phyloP scores from a whole-genome alignment of 176 grass and related monocot species.

The Oryza longistaminata region DNA sequence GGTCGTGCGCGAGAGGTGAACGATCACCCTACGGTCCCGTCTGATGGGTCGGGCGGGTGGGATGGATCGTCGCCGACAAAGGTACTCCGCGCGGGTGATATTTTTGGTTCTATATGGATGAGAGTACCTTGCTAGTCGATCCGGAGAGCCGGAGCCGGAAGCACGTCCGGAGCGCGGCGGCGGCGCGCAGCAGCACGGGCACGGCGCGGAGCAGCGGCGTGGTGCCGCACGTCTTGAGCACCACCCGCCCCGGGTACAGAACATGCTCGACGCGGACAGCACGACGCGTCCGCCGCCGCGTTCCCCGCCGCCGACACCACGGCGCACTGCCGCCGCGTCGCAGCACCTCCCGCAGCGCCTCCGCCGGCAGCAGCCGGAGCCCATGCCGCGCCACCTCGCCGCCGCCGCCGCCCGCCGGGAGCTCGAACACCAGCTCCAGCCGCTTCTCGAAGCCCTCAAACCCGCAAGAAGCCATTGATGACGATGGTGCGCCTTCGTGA shows the following conservation, averaged over 20 bases:
- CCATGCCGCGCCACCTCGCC: not conserved
- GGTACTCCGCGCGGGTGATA: too few relatives aligned
- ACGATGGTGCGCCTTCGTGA: too few relatives aligned
- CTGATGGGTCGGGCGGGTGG: too few relatives aligned
- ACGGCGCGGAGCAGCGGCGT: slow-evolving; percentile 37
- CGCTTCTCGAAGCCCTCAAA: slow-evolving; percentile 58
- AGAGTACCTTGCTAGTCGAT: too few relatives aligned
- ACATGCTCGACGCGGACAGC: slow-evolving; percentile 54
- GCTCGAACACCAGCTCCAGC: slow-evolving; percentile 44
- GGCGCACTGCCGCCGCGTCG: slow-evolving; percentile 42
- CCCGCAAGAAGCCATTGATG: slow-evolving; percentile 11
- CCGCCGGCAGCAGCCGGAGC: slow-evolving; percentile 25
- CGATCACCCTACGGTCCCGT: too few relatives aligned
- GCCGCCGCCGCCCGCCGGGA: not conserved
- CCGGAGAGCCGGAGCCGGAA: slow-evolving; percentile 33
- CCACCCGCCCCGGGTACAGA: slow-evolving; percentile 40
- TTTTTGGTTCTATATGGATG: too few relatives aligned
- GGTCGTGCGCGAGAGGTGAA: too few relatives aligned
- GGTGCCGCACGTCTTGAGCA: slow-evolving; percentile 55
- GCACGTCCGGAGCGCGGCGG: slow-evolving; percentile 1
- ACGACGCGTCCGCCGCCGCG: slow-evolving; percentile 38
- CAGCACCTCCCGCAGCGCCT: slow-evolving; percentile 32
- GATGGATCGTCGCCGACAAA: too few relatives aligned
- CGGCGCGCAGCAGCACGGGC: slow-evolving; percentile 29
- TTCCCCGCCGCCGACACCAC: slow-evolving; percentile 51